A percentile compares a stretch with the other conserved stretches of the same genome.
Conservation (phyloP, 1,139 yeast species). For the Saccharomycopsis hybrid region DNA sequence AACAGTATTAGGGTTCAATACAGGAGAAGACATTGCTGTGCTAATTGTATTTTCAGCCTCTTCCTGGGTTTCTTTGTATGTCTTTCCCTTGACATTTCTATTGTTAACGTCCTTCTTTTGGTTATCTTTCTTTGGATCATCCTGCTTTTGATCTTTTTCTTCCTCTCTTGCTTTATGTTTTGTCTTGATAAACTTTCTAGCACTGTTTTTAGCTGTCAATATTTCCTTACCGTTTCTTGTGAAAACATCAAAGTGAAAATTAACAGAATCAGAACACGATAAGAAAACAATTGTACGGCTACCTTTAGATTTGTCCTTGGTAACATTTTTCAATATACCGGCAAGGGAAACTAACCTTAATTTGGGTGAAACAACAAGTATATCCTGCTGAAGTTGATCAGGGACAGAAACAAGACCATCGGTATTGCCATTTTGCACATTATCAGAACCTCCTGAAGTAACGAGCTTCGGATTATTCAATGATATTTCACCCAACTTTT, state of each 20-base stretch:
- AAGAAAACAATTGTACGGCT: constrained; percentile 73
- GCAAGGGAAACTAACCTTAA: constrained; percentile 76
- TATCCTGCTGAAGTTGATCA: constrained; percentile 77
- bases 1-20: constrained; percentile 41
- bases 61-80: constrained; percentile 24
- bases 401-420: constrained; percentile 49
- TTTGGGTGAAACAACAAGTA: constrained; percentile 84
- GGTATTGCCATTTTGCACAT: constrained; percentile 20
- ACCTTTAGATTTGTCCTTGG: constrained; percentile 25
- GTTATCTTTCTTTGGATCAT: constrained; percentile 27
- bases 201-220: constrained; percentile 7
- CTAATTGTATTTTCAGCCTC: constrained; percentile 30
- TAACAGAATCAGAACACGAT: constrained; percentile 92
- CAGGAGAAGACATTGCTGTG: constrained; percentile 39
- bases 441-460: constrained; percentile 28
- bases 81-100: too few relatives aligned
- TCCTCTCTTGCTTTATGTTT: not conserved
- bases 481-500: constrained; percentile 72
- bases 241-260: constrained; percentile 77
- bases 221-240: constrained; percentile 34
- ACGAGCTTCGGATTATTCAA: constrained; percentile 68
- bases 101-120: constrained; percentile 25
- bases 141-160: not conserved
- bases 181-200: constrained; percentile 4
- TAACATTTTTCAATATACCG: constrained; percentile 44